Evolutionary conservation across 345 rosid species (phyloP).

Genomic region (Acer saccharum): DNA sequence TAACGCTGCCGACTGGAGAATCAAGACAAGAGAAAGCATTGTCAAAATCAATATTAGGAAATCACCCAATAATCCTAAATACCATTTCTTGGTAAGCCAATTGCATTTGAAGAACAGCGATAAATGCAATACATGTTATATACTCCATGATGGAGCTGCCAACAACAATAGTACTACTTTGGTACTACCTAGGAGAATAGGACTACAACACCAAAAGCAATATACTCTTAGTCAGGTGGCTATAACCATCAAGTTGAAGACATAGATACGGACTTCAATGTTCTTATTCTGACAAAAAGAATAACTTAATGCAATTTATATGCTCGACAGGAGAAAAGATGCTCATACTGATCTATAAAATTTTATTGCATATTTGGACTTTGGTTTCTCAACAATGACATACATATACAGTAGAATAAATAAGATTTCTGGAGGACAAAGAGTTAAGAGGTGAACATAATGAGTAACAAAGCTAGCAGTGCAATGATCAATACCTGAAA

Average conservation of each 20-base stretch:
- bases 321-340: neutral
- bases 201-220: neutral
- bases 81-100: neutral
- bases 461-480: neutral
- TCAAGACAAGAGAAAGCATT: slow-evolving; percentile 20
- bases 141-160: neutral
- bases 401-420: neutral
- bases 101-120: neutral
- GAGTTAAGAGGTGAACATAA: neutral
- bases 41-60: slow-evolving; percentile 5
- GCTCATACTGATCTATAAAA: neutral
- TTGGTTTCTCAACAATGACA: neutral
- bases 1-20: slow-evolving; percentile 82
- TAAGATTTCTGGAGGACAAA: neutral
- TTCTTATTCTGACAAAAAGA: neutral
- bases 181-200: neutral
- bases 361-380: neutral
- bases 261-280: neutral
- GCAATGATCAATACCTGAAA: slow-evolving; percentile 60
- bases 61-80: neutral
- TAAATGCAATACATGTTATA: neutral
- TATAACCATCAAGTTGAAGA: neutral
- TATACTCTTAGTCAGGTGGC: neutral
- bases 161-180: neutral
- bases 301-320: neutral